These are phyloP conservation scores for Schoenoplectus triqueter DNA, from an alignment of 202 grass and related monocot species.

Conservation along the genomic window DNA sequence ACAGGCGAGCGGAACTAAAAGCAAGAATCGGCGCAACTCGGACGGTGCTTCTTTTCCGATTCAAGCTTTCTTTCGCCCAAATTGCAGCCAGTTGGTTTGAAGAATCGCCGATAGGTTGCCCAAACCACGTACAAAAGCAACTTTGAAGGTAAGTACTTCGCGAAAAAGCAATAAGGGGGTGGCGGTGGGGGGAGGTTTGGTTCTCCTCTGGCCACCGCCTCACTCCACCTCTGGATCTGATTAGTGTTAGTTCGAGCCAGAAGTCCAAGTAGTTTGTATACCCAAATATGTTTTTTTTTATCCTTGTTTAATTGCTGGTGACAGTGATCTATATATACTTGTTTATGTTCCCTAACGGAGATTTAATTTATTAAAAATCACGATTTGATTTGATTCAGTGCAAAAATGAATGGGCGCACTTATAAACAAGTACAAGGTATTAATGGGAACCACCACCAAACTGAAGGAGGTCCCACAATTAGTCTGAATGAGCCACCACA, in stretches of 20 bases:
- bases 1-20: background rate
- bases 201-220: background rate
- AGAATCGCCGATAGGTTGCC: background rate
- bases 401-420: conserved; percentile 55
- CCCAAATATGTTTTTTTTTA: background rate
- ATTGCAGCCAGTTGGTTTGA: background rate
- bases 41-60: conserved; percentile 3
- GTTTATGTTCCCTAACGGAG: conserved; percentile 5
- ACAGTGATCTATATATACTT: background rate
- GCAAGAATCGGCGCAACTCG: background rate
- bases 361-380: conserved; percentile 7
- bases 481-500: conserved; percentile 51
- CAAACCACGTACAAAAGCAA: background rate
- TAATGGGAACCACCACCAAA: conserved; percentile 55
- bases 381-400: conserved; percentile 24
- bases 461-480: conserved; percentile 16
- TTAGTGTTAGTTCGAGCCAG: background rate
- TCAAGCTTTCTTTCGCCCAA: background rate
- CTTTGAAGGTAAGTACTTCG: background rate
- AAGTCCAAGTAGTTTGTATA: background rate
- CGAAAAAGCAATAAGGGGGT: background rate
- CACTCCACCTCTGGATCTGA: background rate
- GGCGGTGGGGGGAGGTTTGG: background rate
- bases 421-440: conserved; percentile 28
- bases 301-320: background rate